These are phyloP conservation scores for Boletus mariae DNA, from an alignment of 1,284 basidiomycete species.

Conservation along the genomic window DNA sequence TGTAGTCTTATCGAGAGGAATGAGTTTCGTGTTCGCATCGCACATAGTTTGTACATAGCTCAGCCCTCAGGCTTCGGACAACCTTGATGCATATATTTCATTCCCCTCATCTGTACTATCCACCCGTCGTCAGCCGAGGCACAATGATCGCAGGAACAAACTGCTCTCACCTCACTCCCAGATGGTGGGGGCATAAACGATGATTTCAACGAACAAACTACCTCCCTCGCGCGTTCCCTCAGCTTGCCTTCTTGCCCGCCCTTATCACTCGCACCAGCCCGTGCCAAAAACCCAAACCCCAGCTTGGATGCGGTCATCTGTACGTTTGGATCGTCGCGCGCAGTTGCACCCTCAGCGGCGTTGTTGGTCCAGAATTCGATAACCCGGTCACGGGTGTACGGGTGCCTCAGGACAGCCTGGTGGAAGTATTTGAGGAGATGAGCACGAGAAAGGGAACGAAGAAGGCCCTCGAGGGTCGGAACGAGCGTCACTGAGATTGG, in stretches of 20 bases:
- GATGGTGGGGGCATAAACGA: slow-evolving; percentile 24
- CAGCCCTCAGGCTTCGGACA: neutral
- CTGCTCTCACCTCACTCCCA: slow-evolving; percentile 5
- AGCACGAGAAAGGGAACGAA: slow-evolving; percentile 41
- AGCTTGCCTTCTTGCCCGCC: slow-evolving; percentile 31
- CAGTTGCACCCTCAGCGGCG: slow-evolving; percentile 46
- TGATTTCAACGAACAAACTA: slow-evolving; percentile 37
- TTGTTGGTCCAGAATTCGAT: slow-evolving; percentile 56
- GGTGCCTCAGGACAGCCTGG: slow-evolving; percentile 52
- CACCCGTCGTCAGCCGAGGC: neutral
- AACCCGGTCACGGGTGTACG: slow-evolving; percentile 44
- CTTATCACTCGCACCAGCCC: slow-evolving; percentile 17
- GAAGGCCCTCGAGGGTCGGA: slow-evolving; percentile 35
- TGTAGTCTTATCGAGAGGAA: neutral
- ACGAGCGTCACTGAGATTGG: slow-evolving; percentile 19
- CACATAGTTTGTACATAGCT: neutral
- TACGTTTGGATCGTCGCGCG: slow-evolving; percentile 46
- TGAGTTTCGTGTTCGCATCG: neutral
- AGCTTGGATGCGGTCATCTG: slow-evolving; percentile 47
- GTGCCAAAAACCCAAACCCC: slow-evolving; percentile 43
- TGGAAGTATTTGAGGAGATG: slow-evolving; percentile 53
- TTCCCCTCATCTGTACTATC: neutral
- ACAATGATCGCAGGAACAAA: neutral
- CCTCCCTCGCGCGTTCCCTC: slow-evolving; percentile 38
- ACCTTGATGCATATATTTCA: neutral